These are phyloP conservation scores for Psilocybe sp. DNA, from an alignment of 768 basidiomycete species.

Conservation along the genomic window DNA sequence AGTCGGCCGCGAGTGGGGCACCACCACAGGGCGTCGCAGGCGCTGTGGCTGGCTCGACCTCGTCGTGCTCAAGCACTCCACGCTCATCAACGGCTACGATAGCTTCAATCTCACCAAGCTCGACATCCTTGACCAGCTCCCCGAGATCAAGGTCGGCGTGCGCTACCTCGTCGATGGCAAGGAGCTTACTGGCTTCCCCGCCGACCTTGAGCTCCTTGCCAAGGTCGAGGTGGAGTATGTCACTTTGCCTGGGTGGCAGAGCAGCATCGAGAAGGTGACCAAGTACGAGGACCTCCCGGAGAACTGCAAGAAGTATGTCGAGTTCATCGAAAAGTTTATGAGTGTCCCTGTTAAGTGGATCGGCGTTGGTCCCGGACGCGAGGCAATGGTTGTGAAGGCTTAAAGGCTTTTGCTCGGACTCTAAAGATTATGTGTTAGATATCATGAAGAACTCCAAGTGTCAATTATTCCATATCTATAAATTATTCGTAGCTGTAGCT, in stretches of 20 bases:
- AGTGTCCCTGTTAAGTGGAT: slow-evolving; percentile 85
- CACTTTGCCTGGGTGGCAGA: slow-evolving; percentile 90
- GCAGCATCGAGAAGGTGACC: slow-evolving; percentile 60
- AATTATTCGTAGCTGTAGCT: not conserved
- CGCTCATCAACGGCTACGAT: slow-evolving; percentile 94
- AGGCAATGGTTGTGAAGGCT: slow-evolving; percentile 58
- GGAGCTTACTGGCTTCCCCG: slow-evolving; percentile 84
- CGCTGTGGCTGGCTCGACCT: slow-evolving; percentile 98
- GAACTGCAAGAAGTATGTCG: slow-evolving; percentile 82
- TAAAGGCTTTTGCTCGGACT: slow-evolving; percentile 3
- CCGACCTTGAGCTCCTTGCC: slow-evolving; percentile 80
- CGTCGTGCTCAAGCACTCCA: slow-evolving; percentile 91
- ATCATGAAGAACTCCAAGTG: not conserved
- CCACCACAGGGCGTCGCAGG: slow-evolving; percentile 87
- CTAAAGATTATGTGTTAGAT: not conserved
- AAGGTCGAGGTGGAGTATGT: slow-evolving; percentile 83
- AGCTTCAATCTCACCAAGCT: slow-evolving; percentile 93
- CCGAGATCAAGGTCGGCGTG: slow-evolving; percentile 85
- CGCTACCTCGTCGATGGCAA: slow-evolving; percentile 78
- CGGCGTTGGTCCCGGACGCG: slow-evolving; percentile 85
- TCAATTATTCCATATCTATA: not conserved
- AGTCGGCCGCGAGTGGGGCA: slow-evolving; percentile 89
- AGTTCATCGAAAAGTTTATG: slow-evolving; percentile 78
- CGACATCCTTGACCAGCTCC: slow-evolving; percentile 82
- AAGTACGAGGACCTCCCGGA: slow-evolving; percentile 76